Evolutionary conservation across 176 grass and related monocot species (phyloP), one percentile per base, ranked within the genome.

Genomic region (Zizania latifolia): DNA sequence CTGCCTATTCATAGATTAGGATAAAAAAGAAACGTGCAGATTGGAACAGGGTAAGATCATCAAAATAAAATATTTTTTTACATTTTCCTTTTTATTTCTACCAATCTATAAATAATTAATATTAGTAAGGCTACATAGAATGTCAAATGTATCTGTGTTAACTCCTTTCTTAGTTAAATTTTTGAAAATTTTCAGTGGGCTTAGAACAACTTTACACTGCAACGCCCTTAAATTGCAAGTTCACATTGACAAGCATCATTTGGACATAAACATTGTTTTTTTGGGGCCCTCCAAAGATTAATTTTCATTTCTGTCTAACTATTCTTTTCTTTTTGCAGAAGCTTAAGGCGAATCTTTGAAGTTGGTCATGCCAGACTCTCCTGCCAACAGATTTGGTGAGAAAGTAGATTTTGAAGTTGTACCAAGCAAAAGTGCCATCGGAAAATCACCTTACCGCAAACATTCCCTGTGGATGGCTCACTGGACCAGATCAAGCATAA

Each of bases 381-480:
- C 59, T 74, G 62, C 68, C 67, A 84, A 78, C 53, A 81, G 54
- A 78, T 81, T 78, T 83, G 39, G 78, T 10, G 58, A 74, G 21
- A 84, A 74, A 27, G 75, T 86, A 81, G 61, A 78, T 5, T 61
- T 84, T 55, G 62, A 78, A 44, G 24, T 91, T 84, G n/a, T 91
- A 23, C 54, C 72, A 8, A 68, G 65, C 68, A 85, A 86, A 67
- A 83, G 54, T 70, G 63, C 81, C 40, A 32, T 55, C 13, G 58
- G 62, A 62, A 26, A 80, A 70, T 78, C 79, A 61, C 78, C 79
- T 77, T 83, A 50, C 78, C 76, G 24, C 60, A 77, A 86, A 23
- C 83, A 84, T 39, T 89, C 85, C 28, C 71, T 71, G 59, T 94
- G 92, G 85, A 89, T 91, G 76, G 41, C 71, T 70, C 88, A 75